Evolutionary conservation across 495 filamentous ascomycete species (phyloP).

Genomic region (Bombardia bombarda): DNA sequence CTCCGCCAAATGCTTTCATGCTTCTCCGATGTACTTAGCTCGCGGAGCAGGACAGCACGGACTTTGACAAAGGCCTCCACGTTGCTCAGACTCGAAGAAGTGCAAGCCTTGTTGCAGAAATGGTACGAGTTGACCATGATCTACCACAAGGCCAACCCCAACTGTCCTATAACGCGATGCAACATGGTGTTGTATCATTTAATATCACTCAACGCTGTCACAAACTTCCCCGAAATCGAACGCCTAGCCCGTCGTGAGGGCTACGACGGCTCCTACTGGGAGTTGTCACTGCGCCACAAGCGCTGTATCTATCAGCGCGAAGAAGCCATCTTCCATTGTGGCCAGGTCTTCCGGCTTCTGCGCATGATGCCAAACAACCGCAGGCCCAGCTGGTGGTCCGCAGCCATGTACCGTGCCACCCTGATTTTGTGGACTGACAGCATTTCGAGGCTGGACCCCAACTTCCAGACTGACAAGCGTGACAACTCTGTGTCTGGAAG

Average conservation of each 20-base stretch:
- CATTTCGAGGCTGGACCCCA: slow-evolving; percentile 25
- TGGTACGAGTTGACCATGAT: slow-evolving; percentile 48
- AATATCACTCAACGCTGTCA: slow-evolving; percentile 51
- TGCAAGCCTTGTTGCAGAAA: slow-evolving; percentile 45
- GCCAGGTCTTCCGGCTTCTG: slow-evolving; percentile 49
- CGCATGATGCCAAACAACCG: slow-evolving; percentile 33
- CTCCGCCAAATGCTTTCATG: slow-evolving; percentile 40
- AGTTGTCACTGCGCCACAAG: slow-evolving; percentile 38
- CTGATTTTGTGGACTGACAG: slow-evolving; percentile 44
- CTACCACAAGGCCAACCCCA: slow-evolving; percentile 25
- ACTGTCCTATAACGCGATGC: slow-evolving; percentile 35
- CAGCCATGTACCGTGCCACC: slow-evolving; percentile 43
- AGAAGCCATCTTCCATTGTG: slow-evolving; percentile 52
- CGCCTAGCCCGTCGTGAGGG: slow-evolving; percentile 45
- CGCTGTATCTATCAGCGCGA: slow-evolving; percentile 46
- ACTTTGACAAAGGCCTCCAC: slow-evolving; percentile 44
- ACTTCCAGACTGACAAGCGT: slow-evolving; percentile 22
- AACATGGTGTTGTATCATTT: slow-evolving; percentile 59
- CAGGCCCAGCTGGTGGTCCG: slow-evolving; percentile 47
- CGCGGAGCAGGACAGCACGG: slow-evolving; percentile 23
- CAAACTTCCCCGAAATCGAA: slow-evolving; percentile 53
- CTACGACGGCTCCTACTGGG: slow-evolving; percentile 39
- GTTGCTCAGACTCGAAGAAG: slow-evolving; percentile 43
- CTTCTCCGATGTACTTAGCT: slow-evolving; percentile 27
- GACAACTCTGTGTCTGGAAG: slow-evolving; percentile 1